Evolutionary conservation across 352 stramenopile genomes (phyloP), one percentile per base, ranked within the genome.

Genomic region (Pythium myriotylum): DNA sequence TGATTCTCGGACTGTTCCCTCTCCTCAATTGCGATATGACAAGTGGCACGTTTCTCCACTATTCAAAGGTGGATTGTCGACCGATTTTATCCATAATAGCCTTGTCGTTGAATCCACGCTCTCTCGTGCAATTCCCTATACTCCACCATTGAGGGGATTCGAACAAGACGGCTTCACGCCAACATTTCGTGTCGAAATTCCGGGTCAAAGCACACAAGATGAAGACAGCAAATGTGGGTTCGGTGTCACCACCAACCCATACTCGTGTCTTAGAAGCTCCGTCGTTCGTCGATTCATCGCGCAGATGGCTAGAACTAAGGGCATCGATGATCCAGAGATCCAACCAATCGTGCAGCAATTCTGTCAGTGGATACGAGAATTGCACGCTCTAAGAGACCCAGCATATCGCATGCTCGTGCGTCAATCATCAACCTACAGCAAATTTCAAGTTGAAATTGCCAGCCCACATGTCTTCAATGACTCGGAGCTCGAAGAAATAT

Each of bases 361-460:
- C 0, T 92, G 81, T 35, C 53, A 80, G 10, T 90, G 80, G 82
- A 58, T 92, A 0, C 72, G 81, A 52, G 59, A 73, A 6, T 54
- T 50, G 29, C 84, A 92, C 32, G 67, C 70, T 0, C 78, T 70
- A 39, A 73, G 59, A 32, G 81, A 94, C 19, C 24, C 74, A 2
- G 73, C 76, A 12, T 94, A 94, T 59, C 76, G 82, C 16, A 91
- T 94, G 76, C 66, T 92, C 3, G 16, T 79, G 13, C 77, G 80
- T 0, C 76, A 86, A 26, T 46, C 29, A 35, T 68, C 8, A 65
- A 77, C n/a, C 60, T 53, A 2, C 54, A 65, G 7, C 43, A 60
- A 33, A 37, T n/a, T 42, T 9, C 27, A 20, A 23, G 3, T 23
- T 2, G 23, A 50, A 4, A 4, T 26, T 42, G 52, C 33, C 29